Conservation (phyloP, 306 rosid genomes). For the Gastrolobium bilobum region DNA sequence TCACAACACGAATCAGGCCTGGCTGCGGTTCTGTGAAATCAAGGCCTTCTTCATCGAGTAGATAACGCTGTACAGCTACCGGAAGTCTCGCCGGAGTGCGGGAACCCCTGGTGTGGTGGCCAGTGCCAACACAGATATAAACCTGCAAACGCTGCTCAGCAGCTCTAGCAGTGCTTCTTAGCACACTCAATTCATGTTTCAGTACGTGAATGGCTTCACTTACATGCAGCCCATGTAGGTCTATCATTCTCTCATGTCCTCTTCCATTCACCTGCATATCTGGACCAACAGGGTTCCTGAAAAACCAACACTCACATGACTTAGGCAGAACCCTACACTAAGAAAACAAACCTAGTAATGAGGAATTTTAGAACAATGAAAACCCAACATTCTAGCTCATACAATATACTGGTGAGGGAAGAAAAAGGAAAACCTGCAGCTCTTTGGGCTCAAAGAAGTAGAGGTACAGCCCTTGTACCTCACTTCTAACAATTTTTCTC, state of each 20-base stretch:
- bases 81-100: slow-evolving; percentile 96
- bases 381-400: background rate
- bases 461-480: background rate
- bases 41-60: slow-evolving; percentile 95
- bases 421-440: background rate
- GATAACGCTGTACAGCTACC: slow-evolving; percentile 83
- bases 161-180: slow-evolving; percentile 86
- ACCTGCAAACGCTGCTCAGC: slow-evolving; percentile 83
- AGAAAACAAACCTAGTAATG: background rate
- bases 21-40: slow-evolving; percentile 90
- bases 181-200: slow-evolving; percentile 79
- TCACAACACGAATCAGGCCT: slow-evolving; percentile 85
- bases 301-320: slow-evolving; percentile 36
- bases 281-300: slow-evolving; percentile 78
- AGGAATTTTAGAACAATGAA: background rate
- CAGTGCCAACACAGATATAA: slow-evolving; percentile 90
- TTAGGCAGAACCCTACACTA: slow-evolving; percentile 25
- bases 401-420: background rate
- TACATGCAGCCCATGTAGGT: slow-evolving; percentile 90
- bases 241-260: slow-evolving; percentile 90
- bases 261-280: slow-evolving; percentile 88
- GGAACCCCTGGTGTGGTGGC: slow-evolving; percentile 94
- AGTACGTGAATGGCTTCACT: slow-evolving; percentile 89
- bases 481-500: slow-evolving; percentile 5
- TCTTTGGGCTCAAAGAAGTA: background rate